Percentiles rank a stretch among this genome's conserved stretches.
Evolutionary conservation across 1,284 basidiomycete genomes (phyloP).

Genomic region (Trametes hirsuta): DNA sequence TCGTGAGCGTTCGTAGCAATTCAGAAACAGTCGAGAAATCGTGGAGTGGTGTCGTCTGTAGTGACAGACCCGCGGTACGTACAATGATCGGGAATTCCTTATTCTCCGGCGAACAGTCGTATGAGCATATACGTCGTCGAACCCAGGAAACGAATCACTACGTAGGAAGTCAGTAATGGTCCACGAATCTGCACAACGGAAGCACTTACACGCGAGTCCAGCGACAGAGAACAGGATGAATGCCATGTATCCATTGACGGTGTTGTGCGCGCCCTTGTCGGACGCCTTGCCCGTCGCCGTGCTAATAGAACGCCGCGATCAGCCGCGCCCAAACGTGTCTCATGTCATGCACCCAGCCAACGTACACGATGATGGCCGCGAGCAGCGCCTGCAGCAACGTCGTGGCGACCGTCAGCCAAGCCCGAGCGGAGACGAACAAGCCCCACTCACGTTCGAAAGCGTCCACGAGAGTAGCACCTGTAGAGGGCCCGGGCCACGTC

Average conservation of each 20-base stretch:
- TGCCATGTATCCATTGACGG: constrained; percentile 79
- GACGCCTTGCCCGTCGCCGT: constrained; percentile 56
- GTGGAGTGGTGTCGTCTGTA: not conserved
- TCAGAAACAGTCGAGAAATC: constrained; percentile 1
- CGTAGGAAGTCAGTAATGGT: not conserved
- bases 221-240: constrained; percentile 86
- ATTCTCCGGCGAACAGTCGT: constrained; percentile 85
- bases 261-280: constrained; percentile 45
- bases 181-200: not conserved
- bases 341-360: constrained; percentile 7
- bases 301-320: constrained; percentile 33
- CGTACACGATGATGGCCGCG: constrained; percentile 70
- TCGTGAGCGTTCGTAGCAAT: constrained; percentile 15
- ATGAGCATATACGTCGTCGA: constrained; percentile 79
- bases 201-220: constrained; percentile 75
- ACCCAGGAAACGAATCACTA: constrained; percentile 84
- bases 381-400: constrained; percentile 57
- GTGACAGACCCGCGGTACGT: not conserved
- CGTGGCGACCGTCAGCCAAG: constrained; percentile 13
- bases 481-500: constrained; percentile 4
- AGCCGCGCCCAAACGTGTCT: constrained; percentile 19
- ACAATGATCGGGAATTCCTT: not conserved
- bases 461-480: constrained; percentile 82
- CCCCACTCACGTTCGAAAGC: constrained; percentile 67
- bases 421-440: constrained; percentile 10